A percentile compares a stretch with the other conserved stretches of the same genome.
Conservation (phyloP, 129 eudicot genomes). For the Pulicaria dysenterica region DNA sequence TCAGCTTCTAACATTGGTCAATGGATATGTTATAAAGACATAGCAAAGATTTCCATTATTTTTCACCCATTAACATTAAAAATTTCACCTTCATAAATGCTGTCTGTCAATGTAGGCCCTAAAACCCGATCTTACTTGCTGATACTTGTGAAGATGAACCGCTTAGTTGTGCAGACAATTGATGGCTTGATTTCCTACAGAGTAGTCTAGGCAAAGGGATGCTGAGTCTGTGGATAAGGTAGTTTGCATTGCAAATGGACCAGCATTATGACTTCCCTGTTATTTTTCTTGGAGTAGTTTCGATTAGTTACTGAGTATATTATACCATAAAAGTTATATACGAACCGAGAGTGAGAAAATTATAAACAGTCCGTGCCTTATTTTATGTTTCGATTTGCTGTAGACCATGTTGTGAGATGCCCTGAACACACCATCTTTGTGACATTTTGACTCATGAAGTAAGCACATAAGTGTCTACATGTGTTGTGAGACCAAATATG, state of each 20-base stretch:
- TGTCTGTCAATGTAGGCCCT: slow-evolving; percentile 53
- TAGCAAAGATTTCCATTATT: neutral
- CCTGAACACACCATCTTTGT: too few species aligned
- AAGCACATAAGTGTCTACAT: too few species aligned
- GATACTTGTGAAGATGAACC: slow-evolving; percentile 70
- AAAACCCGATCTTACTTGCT: slow-evolving; percentile 75
- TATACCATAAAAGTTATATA: neutral
- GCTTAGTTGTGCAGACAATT: slow-evolving; percentile 63
- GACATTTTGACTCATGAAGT: too few species aligned
- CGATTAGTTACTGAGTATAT: neutral
- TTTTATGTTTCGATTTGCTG: slow-evolving; percentile 1
- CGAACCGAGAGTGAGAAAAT: neutral
- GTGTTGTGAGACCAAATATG: too few species aligned
- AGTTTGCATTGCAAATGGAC: slow-evolving; percentile 7
- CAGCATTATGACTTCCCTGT: neutral
- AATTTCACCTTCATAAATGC: neutral
- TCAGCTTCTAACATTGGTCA: neutral
- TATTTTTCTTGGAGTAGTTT: neutral
- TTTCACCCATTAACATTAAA: neutral
- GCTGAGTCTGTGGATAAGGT: slow-evolving; percentile 7
- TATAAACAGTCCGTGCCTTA: neutral
- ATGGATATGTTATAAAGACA: neutral
- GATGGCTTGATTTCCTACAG: slow-evolving; percentile 69
- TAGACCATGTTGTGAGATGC: neutral
- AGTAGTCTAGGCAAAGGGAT: slow-evolving; percentile 35